Evolutionary conservation across 1,284 basidiomycete genomes (phyloP), one percentile per base, ranked within the genome.

Genomic region (Pseudozyma sp.): DNA sequence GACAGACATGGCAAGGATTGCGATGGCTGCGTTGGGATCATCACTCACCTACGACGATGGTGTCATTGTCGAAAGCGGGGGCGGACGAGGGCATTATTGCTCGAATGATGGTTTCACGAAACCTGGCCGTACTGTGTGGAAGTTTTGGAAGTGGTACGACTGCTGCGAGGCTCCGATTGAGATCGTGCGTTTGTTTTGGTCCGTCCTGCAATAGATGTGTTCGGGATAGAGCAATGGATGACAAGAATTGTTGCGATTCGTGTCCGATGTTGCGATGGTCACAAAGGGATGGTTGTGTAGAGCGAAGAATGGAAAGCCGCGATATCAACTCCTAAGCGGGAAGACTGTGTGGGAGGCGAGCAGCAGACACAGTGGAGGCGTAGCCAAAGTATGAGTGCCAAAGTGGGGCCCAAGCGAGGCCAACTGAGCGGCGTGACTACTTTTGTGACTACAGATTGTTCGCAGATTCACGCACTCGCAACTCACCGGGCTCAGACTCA

Each of bases 11-110:
- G 25, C 25, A 31, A 31, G 25, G 31, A 35, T 31, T 49, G 47
- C 14, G 31, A 34, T 13, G 18, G 47, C 12, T 34, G 31, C n/a
- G 11, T 34, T 34, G 47, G 9, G 47, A 48, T 48, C 25, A 1
- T 48, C 40, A 81, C 81, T 68, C 68, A 83, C 81, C 80, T 68
- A 83, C 77, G 58, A 83, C 77, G 68, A 80, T 68, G 35, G 80
- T 79, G 18, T 83, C 78, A 61, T 79, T 77, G 48, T 77, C 65
- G 47, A 83, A 76, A 54, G 73, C 65, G 58, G 69, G 64, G 44
- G 69, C 73, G 14, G 69, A 65, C 18, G 59, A 43, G 14, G 73
- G 73, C 73, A 76, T 76, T 42, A 18, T 65, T 54, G 52, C 45
- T 51, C n/a, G 13, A 18, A 16, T 34, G 14, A 13, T 43, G 35